Evolutionary conservation across 2,329 filamentous ascomycete species (phyloP), one percentile per base, ranked within the genome.

Genomic region (Calonectria pauciramosa): DNA sequence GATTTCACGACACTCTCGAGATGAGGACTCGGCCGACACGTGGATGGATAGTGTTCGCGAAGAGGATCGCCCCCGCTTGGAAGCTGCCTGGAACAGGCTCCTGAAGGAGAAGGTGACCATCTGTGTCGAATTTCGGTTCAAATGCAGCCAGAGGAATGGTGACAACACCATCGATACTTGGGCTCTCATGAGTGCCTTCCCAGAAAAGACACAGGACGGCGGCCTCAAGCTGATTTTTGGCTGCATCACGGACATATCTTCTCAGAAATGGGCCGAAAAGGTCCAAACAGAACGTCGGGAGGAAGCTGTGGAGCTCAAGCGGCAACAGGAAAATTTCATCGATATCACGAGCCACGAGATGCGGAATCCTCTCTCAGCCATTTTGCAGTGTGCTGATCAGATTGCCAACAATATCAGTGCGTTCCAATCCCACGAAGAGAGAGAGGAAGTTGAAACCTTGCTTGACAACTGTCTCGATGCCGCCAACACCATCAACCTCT

Each of bases 241-340:
- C 68, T 94, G 93, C 81, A 93, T 97, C 67, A 96, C 95, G 0
- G 95, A 97, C 81, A 97, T 98, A 77, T 95, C 94, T 23, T 91
- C 94, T 69, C 94, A 97, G 82, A 98, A 97, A 83, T 93, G 93
- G 88, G 95, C 95, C 1, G 95, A 97, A 83, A 92, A 93, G 60
- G 92, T 95, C 41, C 94, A 97, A 83, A 95, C 91, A 79, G 90
- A 93, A 56, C 92, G 94, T 72, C 93, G 94, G 80, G 91, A 96
- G 80, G 95, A 97, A 82, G 95, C 95, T 0, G 91, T 96, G 2
- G 94, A 96, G 82, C 89, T 96, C 75, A 97, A 97, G 83, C 89
- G 91, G 30, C 92, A 94, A 76, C 90, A 92, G 78, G 91, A 92
- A 78, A 94, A 94, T 77, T 94, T 94, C 80, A 94, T 94, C 77